Percentiles rank a stretch among this genome's conserved stretches.
phyloP scores from a whole-genome alignment of 768 basidiomycete species.

The Tylopilus cervinicoccineus region DNA sequence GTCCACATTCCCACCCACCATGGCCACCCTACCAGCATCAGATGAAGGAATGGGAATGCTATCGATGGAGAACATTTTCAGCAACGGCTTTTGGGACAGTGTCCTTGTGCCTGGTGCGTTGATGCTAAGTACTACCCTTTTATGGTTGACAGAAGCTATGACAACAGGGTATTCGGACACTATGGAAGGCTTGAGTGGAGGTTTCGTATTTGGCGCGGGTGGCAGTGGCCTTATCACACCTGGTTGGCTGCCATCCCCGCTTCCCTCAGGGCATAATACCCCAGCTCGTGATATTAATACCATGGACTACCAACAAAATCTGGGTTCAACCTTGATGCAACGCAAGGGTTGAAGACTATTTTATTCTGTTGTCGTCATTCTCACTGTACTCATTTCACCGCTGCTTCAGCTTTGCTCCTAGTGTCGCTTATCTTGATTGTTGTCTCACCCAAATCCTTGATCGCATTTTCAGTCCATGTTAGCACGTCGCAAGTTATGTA shows the following conservation, averaged over 20 bases:
- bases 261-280: constrained; percentile 52
- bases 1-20: constrained; percentile 84
- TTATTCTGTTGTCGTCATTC: constrained; percentile 5
- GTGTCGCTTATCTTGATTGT: constrained; percentile 3
- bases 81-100: constrained; percentile 82
- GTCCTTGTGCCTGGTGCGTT: constrained; percentile 78
- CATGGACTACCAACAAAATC: constrained; percentile 29
- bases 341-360: constrained; percentile 20
- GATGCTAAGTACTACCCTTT: background rate
- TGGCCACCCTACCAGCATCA: constrained; percentile 51
- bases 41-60: constrained; percentile 45
- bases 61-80: constrained; percentile 81
- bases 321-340: constrained; percentile 24
- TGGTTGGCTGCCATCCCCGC: constrained; percentile 54
- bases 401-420: background rate
- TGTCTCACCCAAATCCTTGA: constrained; percentile 5
- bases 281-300: constrained; percentile 27
- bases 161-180: constrained; percentile 68
- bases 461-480: constrained; percentile 6
- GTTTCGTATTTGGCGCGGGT: constrained; percentile 81
- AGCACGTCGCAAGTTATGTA: constrained; percentile 14
- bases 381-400: constrained; percentile 1
- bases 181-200: constrained; percentile 79
- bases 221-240: constrained; percentile 85
- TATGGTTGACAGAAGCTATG: constrained; percentile 3